Evolutionary conservation across 495 filamentous ascomycete genomes (phyloP).

Genomic region (Penicillium maclennaniae): DNA sequence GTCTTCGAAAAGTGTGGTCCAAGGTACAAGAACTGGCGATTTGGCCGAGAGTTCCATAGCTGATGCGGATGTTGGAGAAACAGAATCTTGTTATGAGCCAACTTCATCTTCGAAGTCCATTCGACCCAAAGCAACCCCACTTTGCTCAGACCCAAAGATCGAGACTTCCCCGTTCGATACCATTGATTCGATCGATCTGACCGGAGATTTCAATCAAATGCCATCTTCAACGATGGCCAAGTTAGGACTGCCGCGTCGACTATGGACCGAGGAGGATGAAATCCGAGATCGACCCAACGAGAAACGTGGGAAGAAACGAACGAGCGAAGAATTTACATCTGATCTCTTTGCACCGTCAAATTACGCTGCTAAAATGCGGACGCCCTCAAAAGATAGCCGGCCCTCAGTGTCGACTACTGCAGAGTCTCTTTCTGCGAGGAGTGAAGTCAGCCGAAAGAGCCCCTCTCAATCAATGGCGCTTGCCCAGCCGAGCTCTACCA

Average conservation of each 20-base stretch:
- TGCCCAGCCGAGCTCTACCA: conserved; percentile 2
- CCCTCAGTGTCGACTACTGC: neutral
- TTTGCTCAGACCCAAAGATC: conserved; percentile 17
- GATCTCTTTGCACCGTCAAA: conserved; percentile 38
- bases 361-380: conserved; percentile 22
- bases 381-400: conserved; percentile 11
- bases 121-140: conserved; percentile 19
- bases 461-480: conserved; percentile 3
- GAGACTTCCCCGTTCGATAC: conserved; percentile 24
- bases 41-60: neutral
- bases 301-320: conserved; percentile 64
- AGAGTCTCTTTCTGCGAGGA: neutral
- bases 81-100: conserved; percentile 13
- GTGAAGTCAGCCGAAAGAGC: neutral
- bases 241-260: conserved; percentile 48
- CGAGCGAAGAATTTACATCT: conserved; percentile 64
- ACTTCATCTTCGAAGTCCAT: conserved; percentile 19
- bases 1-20: conserved; percentile 11
- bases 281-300: conserved; percentile 38
- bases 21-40: conserved; percentile 19
- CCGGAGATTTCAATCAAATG: conserved; percentile 48
- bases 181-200: conserved; percentile 70
- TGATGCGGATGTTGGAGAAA: neutral
- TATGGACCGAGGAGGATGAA: conserved; percentile 61
- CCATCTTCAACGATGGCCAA: conserved; percentile 40